A percentile compares a stretch with the other conserved stretches of the same genome.
phyloP scores from a whole-genome alignment of 164 flowering plant genomes.

The Amborella trichopoda region DNA sequence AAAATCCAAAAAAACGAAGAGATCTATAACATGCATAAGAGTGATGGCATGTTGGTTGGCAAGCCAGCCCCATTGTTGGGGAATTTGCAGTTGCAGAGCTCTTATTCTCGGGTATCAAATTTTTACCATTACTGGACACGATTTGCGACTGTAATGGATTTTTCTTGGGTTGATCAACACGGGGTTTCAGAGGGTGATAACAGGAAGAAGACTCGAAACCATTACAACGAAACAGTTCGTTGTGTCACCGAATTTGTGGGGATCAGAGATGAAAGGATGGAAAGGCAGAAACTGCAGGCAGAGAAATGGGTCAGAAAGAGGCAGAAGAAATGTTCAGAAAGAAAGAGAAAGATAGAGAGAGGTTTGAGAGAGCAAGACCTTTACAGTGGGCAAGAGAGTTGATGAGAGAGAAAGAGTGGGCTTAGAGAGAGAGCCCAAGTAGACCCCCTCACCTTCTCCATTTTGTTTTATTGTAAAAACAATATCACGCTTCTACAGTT shows the following conservation, averaged over 20 bases:
- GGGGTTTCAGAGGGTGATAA: slow-evolving; percentile 46
- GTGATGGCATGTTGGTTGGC: slow-evolving; percentile 22
- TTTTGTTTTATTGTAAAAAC: no score
- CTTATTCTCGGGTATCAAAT: slow-evolving; percentile 65
- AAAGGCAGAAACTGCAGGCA: slow-evolving; percentile 67
- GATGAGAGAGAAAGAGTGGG: no score
- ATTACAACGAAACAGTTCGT: slow-evolving; percentile 80
- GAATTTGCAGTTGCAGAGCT: slow-evolving; percentile 55
- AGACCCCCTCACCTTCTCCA: no score
- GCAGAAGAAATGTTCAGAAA: slow-evolving; percentile 49
- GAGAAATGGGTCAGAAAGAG: slow-evolving; percentile 46
- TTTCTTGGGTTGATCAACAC: slow-evolving; percentile 74
- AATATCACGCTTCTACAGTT: no score
- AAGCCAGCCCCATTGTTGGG: slow-evolving; percentile 79
- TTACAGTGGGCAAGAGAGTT: no score
- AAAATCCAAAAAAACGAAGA: slow-evolving; percentile 50
- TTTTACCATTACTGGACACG: slow-evolving; percentile 81
- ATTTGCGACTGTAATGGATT: slow-evolving; percentile 73
- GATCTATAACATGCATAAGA: slow-evolving; percentile 38
- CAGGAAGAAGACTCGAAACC: slow-evolving; percentile 74
- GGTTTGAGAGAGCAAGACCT: no score
- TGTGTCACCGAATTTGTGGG: slow-evolving; percentile 82
- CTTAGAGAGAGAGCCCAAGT: no score
- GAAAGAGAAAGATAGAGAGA: slow-evolving; percentile 45
- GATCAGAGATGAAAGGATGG: slow-evolving; percentile 94